phyloP scores from a whole-genome alignment of 106 monocot species.

The Platanthera guangdongensis region DNA sequence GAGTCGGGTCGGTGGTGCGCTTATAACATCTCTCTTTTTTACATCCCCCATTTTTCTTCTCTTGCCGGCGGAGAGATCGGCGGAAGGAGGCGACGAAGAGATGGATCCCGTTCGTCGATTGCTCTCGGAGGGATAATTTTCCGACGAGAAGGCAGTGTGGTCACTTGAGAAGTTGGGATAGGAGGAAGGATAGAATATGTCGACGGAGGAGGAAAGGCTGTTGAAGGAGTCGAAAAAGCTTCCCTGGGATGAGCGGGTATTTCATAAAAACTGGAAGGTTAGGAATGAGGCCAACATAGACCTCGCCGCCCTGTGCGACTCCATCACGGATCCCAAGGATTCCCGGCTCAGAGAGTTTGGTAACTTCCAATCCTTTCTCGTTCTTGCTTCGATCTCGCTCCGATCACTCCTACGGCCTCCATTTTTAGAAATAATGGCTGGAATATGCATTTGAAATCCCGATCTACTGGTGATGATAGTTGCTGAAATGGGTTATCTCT shows the following conservation, averaged over 20 bases:
- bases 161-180: background rate
- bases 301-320: conserved; percentile 78
- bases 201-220: conserved; percentile 98
- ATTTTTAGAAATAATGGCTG: background rate
- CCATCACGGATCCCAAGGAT: conserved; percentile 95
- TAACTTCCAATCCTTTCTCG: conserved; percentile 13
- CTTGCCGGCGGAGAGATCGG: conserved; percentile 16
- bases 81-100: conserved; percentile 4
- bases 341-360: conserved; percentile 86
- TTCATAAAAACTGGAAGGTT: conserved; percentile 99
- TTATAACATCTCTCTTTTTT: no score
- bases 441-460: background rate
- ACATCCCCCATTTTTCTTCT: background rate
- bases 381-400: background rate
- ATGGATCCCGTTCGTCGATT: background rate
- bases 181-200: conserved; percentile 30
- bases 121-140: background rate
- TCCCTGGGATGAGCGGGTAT: conserved; percentile 93
- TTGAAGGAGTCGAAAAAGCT: conserved; percentile 99
- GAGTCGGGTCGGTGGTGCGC: no score
- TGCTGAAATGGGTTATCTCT: background rate
- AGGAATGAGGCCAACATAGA: conserved; percentile 97
- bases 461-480: background rate
- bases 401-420: background rate
- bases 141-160: background rate